Conservation (phyloP, 108 stramenopile species). For the Schizochytrium sp. region DNA sequence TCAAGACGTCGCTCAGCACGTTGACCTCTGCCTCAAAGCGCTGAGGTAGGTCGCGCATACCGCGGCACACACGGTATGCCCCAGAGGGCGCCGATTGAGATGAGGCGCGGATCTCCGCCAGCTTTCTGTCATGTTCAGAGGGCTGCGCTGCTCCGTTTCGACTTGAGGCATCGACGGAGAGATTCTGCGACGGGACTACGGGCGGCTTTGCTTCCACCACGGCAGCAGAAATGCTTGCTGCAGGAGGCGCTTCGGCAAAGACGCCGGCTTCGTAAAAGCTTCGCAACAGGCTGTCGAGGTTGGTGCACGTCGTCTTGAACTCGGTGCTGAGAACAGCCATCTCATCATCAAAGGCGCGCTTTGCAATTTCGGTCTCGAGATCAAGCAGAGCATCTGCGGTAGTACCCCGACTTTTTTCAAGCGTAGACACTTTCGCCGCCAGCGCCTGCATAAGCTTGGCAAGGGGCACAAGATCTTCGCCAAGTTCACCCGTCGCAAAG, state of each 20-base stretch:
- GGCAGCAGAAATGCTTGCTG: background rate
- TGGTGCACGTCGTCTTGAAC: background rate
- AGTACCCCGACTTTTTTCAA: background rate
- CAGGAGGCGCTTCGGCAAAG: background rate
- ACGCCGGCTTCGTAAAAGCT: slow-evolving; percentile 8
- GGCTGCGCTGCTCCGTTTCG: background rate
- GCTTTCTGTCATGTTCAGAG: background rate
- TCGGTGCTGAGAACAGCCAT: background rate
- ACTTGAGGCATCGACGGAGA: background rate
- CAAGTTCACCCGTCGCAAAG: background rate
- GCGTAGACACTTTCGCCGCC: background rate
- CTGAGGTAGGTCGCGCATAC: background rate
- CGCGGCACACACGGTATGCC: background rate
- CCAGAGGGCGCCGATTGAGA: background rate
- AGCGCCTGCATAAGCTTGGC: background rate
- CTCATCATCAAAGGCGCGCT: background rate
- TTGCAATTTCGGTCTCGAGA: background rate
- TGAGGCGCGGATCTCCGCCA: background rate
- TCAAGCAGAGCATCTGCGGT: background rate
- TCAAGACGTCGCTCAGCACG: background rate
- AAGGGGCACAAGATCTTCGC: background rate
- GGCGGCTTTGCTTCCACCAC: background rate
- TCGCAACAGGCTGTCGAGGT: background rate
- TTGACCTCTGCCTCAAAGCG: background rate
- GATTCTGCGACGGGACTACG: background rate